phyloP scores from a whole-genome alignment of 78 protist species.

The Speleostelium caveatum region DNA sequence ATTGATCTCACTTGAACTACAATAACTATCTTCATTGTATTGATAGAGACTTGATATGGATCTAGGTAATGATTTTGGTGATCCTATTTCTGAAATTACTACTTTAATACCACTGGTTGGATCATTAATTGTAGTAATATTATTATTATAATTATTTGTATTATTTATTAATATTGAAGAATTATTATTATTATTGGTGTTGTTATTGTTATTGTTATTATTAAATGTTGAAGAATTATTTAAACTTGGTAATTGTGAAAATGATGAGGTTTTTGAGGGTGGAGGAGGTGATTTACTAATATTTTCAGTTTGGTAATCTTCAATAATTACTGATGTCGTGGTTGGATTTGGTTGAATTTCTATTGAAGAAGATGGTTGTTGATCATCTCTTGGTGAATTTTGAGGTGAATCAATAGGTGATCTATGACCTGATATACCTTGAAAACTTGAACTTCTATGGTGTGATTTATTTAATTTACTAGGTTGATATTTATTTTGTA shows the following conservation, averaged over 20 bases:
- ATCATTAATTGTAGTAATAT: neutral
- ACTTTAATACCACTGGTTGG: neutral
- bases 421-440: slow-evolving; percentile 26
- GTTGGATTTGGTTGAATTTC: neutral
- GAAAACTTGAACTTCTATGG: slow-evolving; percentile 43
- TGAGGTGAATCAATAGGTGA: slow-evolving; percentile 49
- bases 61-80: slow-evolving; percentile 46
- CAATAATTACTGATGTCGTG: slow-evolving; percentile 7
- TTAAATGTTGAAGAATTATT: neutral
- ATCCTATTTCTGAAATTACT: slow-evolving; percentile 16
- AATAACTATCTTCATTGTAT: slow-evolving; percentile 27
- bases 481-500: no score
- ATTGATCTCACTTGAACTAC: slow-evolving; percentile 33
- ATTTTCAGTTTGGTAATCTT: slow-evolving; percentile 7
- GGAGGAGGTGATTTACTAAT: neutral
- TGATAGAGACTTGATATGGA: slow-evolving; percentile 57
- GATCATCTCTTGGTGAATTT: slow-evolving; percentile 31
- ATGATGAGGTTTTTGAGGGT: neutral
- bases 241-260: neutral
- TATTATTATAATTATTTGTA: slow-evolving; percentile 6
- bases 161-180: neutral
- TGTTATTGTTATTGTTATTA: neutral
- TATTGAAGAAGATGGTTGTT: neutral
- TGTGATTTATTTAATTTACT: slow-evolving; percentile 39
- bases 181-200: neutral